Base-by-base conservation (phyloP, 2,329 filamentous ascomycete species). In the Saccharata proteae region DNA sequence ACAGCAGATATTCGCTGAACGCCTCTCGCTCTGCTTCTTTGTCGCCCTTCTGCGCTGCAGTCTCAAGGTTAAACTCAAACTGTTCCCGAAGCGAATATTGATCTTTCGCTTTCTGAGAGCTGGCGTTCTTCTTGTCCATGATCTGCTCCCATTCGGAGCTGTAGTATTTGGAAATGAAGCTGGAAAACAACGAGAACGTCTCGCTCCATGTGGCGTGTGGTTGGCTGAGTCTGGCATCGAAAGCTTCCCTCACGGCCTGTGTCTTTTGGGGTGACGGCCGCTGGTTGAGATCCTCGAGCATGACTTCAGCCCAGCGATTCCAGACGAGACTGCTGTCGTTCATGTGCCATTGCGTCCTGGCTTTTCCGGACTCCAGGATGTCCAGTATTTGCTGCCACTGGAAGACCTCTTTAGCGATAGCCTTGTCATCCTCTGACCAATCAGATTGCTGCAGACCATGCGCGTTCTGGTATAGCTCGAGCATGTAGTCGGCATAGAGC, bases 281-380 rank as follows among this genome's bases (percentile, higher is more conserved):
- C 54, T 32, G 67, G 59, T 57, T 65, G 13, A 86, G 65, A 41
- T 80, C 70, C 41, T 80, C 71, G 51, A 79, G 65, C 49, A 85
- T 67, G 27, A 84, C 68, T 32, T 76, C 72, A 25, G 83, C 65
- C 68, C 80, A 88, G 40, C 77, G 74, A 48, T 86, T 72, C 82
- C 82, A 92, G 8, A 90, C 67, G 35, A 74, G 56, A 48, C 85
- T 77, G 47, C 82, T 88, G 51, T 85, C 80, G 47, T 71, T 71
- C 36, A 90, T 61, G 38, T 80, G 77, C 54, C 77, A 82, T 48
- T 77, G 73, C 32, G 81, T 80, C 24, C 74, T 71, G 38, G 77
- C 68, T 42, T 81, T 75, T 20, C 73, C 82, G 45, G 80, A 68
- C 48, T 77, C 71, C 69, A 82, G 82, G 2, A 82, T 66, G 32